Evolutionary conservation across 2,329 filamentous ascomycete species (phyloP).

Genomic region (Chrysoporthe deuterocubensis): DNA sequence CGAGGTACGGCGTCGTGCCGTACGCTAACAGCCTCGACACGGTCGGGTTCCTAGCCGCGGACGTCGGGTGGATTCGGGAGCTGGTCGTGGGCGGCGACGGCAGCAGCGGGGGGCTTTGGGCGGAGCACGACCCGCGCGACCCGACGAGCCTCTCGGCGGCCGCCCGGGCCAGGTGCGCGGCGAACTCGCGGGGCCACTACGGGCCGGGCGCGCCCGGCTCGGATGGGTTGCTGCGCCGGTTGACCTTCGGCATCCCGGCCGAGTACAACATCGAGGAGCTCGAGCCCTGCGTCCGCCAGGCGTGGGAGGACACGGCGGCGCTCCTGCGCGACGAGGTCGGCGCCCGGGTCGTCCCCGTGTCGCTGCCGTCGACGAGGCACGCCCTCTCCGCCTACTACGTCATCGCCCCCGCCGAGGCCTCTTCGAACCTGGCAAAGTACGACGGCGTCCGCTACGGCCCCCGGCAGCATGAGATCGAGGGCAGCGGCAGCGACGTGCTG

Average conservation of each 20-base stretch:
- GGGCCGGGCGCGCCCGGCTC: conserved; percentile 15
- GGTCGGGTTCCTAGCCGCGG: conserved; percentile 73
- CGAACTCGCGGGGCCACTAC: conserved; percentile 9
- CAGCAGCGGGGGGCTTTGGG: conserved; percentile 42
- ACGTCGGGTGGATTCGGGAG: conserved; percentile 54
- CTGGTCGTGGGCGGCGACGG: conserved; percentile 51
- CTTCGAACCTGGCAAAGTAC: conserved; percentile 95
- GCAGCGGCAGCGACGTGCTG: conserved; percentile 60
- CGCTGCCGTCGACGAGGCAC: conserved; percentile 80
- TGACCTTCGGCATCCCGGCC: conserved; percentile 61
- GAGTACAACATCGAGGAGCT: conserved; percentile 93
- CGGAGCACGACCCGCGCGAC: conserved; percentile 68
- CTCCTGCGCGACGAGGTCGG: conserved; percentile 63
- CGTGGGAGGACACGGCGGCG: conserved; percentile 69
- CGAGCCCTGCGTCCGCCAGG: conserved; percentile 66
- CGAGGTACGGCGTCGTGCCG: conserved; percentile 82
- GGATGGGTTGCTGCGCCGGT: conserved; percentile 28
- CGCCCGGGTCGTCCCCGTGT: conserved; percentile 74
- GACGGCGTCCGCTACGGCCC: conserved; percentile 83
- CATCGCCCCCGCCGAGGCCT: conserved; percentile 91
- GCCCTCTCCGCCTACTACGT: conserved; percentile 95
- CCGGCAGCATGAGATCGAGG: conserved; percentile 24
- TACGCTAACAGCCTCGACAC: conserved; percentile 95
- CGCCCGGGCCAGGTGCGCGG: conserved; percentile 56
- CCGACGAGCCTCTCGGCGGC: conserved; percentile 69